Base-by-base conservation (phyloP, 1,139 yeast genomes). In the Arxiozyma slooffiae region DNA sequence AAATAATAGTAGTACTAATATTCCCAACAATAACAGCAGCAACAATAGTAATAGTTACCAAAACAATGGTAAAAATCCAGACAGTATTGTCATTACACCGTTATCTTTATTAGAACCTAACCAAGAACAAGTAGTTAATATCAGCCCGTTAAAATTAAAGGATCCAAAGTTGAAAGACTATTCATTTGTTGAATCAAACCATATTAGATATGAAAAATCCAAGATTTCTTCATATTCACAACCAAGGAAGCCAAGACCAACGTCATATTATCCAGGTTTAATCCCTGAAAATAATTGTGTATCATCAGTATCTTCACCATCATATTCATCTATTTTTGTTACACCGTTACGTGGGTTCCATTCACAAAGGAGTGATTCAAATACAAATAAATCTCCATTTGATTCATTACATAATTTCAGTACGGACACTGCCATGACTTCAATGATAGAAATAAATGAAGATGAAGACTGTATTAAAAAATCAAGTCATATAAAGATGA, bases 251-350 rank as follows among this genome's bases (percentile, higher is more conserved):
- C 89, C 87, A 50, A 77, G 94, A 65, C 92, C 94, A 46, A 84
- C 90, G 0, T 83, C 90, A 8, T 85, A 82, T 62, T 90, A 85
- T 62, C 92, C 94, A 14, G 71, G 73, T 0, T 62, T 71, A 24
- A 53, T 51, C 2, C 22, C 46, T 3, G 52, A 53, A 48, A 47
- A 84, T 89, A 92, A 80, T 85, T 18, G 96, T 88, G 20, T 64
- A 73, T 89, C 26, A 57, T 83, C 94, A 21, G 72, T 88, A 60
- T 88, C 96, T 1, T 96, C 96, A 1, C 96, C 96, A 18, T 95
- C 96, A 9, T 88, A 87, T 68, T 88, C 89, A 57, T 75, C 89
- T 22, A 41, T 39, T 9, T n/a, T 40, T 3, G 20, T 30, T 5
- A 46, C 40, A 9, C 34, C 44, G 1, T 9, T 44, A 34, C 36